phyloP scores from a whole-genome alignment of 352 stramenopile genomes.

The Globisporangium barbulae region DNA sequence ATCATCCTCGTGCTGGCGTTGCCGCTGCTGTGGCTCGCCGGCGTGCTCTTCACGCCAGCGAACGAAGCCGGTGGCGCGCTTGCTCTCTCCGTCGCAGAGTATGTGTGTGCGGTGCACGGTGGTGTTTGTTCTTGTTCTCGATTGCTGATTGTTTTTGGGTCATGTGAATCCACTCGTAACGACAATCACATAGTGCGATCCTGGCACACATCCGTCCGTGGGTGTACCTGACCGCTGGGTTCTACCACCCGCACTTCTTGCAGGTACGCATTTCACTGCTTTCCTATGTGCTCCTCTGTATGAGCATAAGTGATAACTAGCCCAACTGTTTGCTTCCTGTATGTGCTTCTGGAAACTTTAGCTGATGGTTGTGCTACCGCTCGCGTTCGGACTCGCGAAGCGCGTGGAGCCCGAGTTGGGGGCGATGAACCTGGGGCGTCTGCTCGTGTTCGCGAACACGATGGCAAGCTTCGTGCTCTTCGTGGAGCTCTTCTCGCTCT shows the following conservation, averaged over 20 bases:
- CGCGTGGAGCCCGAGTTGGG: conserved; percentile 78
- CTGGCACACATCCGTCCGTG: conserved; percentile 82
- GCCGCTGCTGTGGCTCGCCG: conserved; percentile 67
- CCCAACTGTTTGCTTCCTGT: neutral
- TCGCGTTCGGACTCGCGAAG: conserved; percentile 67
- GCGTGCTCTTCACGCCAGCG: conserved; percentile 64
- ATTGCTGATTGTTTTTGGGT: neutral
- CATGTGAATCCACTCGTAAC: neutral
- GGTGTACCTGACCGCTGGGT: conserved; percentile 82
- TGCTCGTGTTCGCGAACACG: conserved; percentile 77
- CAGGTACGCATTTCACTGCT: conserved; percentile 33
- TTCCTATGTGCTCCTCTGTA: neutral
- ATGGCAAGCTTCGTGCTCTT: conserved; percentile 73
- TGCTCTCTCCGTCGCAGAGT: conserved; percentile 79
- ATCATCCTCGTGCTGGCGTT: conserved; percentile 58
- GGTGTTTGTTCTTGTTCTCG: neutral
- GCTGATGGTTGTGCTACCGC: conserved; percentile 60
- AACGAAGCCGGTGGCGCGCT: conserved; percentile 68
- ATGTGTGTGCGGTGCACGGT: conserved; percentile 17
- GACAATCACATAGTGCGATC: conserved; percentile 50
- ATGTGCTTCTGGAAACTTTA: conserved; percentile 15
- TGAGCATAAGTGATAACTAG: neutral
- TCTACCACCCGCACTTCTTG: conserved; percentile 79
- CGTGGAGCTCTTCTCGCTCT: conserved; percentile 74
- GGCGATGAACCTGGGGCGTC: conserved; percentile 48